These are phyloP conservation scores for Cardiospermum halicacabum DNA, from an alignment of 345 rosid genomes.

Conservation along the genomic window DNA sequence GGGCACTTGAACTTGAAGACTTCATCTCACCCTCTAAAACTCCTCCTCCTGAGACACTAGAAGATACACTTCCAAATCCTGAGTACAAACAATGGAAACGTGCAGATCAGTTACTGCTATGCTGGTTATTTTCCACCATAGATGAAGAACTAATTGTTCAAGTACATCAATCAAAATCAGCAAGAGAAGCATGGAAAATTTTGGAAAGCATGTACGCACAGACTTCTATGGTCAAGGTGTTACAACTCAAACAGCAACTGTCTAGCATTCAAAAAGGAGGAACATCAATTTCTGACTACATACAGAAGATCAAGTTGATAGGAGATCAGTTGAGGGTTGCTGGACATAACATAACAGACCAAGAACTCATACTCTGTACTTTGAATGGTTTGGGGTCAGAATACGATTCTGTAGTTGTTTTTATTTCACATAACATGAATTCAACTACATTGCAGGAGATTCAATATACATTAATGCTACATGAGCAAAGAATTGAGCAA, in stretches of 20 bases:
- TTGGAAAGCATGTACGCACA: neutral
- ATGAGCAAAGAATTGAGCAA: neutral
- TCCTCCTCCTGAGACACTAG: neutral
- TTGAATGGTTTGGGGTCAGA: neutral
- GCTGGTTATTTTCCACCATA: neutral
- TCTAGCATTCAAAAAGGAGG: neutral
- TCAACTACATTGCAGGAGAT: neutral
- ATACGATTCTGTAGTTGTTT: neutral
- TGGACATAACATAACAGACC: neutral
- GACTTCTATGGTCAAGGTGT: neutral
- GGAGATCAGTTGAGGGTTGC: neutral
- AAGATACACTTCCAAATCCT: neutral
- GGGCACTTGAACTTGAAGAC: neutral
- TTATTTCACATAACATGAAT: no score
- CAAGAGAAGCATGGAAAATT: neutral
- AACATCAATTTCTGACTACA: neutral
- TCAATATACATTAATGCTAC: neutral
- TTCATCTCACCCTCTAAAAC: neutral
- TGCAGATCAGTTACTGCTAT: neutral
- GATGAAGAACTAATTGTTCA: neutral
- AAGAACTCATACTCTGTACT: neutral
- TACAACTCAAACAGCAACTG: neutral
- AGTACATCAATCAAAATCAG: neutral
- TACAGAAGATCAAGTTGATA: no score
- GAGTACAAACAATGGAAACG: neutral